Evolutionary conservation across 2,329 filamentous ascomycete genomes (phyloP), one percentile per base, ranked within the genome.

Genomic region (Chalaropsis thielavioides): DNA sequence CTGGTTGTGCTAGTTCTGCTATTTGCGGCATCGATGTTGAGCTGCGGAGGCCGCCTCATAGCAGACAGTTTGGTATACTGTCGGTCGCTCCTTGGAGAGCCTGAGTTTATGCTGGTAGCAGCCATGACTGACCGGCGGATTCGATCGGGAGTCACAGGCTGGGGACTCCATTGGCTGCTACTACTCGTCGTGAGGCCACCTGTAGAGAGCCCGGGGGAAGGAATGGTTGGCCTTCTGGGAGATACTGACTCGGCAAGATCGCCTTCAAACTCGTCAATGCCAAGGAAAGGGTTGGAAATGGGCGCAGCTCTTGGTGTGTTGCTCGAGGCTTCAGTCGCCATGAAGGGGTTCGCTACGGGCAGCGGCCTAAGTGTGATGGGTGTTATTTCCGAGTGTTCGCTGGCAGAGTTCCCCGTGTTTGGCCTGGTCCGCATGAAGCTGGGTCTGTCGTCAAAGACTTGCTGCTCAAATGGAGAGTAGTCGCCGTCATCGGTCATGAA

Each of bases 1-100:
- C 92, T 96, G 1, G 94, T 97, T 68, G 96, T 79, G 72, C 92
- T 96, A 3, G 90, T 92, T 71, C 94, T 84, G 0, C 87, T 60
- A 74, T 96, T 90, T 17, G 89, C 89, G 3, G 89, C 89, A 71
- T 92, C 86, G 27, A 96, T 87, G 71, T 96, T 85, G 3, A 96
- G 77, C 43, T 83, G 83, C 2, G 90, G 88, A 40, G 92, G 92
- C 61, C 82, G 76, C 69, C 80, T 77, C 65, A 85, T 78, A 13
- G 80, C 81, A 11, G 83, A 84, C 27, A 83, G 69, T 19, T 77
- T 76, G 68, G 76, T 80, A 68, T 74, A 79, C 0, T 74, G 68
- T 19, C 51, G 72, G 71, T 17, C 72, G 69, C 31, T 59, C 13
- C 31, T 40, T 3, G 24, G 38, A 70, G 63, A 8, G 72, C 74